phyloP scores from a whole-genome alignment of 192 early-diverging fungal species.

The Haplosporangium gracile region DNA sequence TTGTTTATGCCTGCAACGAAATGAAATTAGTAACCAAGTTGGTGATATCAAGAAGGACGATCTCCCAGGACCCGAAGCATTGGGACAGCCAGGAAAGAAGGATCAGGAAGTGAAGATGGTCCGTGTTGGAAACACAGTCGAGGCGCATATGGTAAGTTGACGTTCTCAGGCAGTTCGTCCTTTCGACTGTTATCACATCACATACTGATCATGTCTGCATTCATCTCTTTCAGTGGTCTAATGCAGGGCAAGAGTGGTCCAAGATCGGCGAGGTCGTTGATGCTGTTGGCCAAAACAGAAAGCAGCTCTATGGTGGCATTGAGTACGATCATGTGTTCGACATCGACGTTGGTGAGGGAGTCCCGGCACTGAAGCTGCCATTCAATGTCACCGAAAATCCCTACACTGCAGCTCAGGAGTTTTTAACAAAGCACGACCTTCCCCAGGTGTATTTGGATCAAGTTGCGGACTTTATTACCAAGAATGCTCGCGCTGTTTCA shows the following conservation, averaged over 20 bases:
- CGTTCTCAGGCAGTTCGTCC: background rate
- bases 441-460: slow-evolving; percentile 90
- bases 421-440: slow-evolving; percentile 86
- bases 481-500: slow-evolving; percentile 79
- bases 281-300: slow-evolving; percentile 79
- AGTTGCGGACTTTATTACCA: slow-evolving; percentile 94
- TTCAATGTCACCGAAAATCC: slow-evolving; percentile 96
- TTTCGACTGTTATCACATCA: background rate
- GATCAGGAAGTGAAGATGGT: slow-evolving; percentile 95
- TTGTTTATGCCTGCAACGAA: background rate
- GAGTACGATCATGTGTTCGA: slow-evolving; percentile 99
- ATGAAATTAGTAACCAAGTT: slow-evolving; percentile 72
- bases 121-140: slow-evolving; percentile 75
- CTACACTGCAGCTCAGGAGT: slow-evolving; percentile 91
- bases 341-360: slow-evolving; percentile 90
- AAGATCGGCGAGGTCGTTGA: slow-evolving; percentile 97
- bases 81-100: slow-evolving; percentile 77
- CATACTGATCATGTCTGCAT: background rate
- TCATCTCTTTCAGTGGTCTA: slow-evolving; percentile 72
- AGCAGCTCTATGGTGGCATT: slow-evolving; percentile 84
- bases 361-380: slow-evolving; percentile 89
- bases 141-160: slow-evolving; percentile 79
- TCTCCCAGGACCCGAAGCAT: slow-evolving; percentile 81
- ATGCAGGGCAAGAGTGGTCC: slow-evolving; percentile 71
- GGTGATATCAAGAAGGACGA: slow-evolving; percentile 87